A percentile compares a stretch with the other conserved stretches of the same genome.
Conservation (phyloP, 2,329 filamentous ascomycete species). For the Lachnellula occidentalis region DNA sequence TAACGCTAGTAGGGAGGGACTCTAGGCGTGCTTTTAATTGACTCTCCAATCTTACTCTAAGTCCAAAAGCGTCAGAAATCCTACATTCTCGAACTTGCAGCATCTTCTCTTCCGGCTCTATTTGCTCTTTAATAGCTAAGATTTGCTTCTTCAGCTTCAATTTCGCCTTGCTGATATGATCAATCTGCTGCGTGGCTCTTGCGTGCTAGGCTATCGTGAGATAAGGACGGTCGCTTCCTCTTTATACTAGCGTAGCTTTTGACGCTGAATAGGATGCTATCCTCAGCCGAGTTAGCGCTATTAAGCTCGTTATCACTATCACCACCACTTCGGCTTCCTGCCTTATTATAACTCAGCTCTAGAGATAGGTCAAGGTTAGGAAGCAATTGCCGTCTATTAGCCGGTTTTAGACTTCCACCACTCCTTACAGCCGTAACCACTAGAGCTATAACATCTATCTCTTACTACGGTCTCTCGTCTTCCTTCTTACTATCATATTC, state of each 20-base stretch:
- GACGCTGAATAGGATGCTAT: too few species aligned
- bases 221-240: conserved; percentile 12
- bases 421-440: conserved; percentile 8
- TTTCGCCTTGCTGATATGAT: conserved; percentile 5
- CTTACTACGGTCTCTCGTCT: conserved; percentile 4
- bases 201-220: conserved; percentile 4
- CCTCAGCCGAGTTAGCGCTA: conserved; percentile 3
- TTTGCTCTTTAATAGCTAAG: background rate
- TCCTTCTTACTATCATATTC: conserved; percentile 5
- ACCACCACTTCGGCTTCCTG: conserved; percentile 5
- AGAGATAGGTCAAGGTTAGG: conserved; percentile 10
- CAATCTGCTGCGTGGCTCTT: conserved; percentile 8
- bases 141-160: background rate
- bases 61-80: conserved; percentile 17
- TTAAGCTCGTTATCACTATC: conserved; percentile 12
- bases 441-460: conserved; percentile 8
- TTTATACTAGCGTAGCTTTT: too few species aligned
- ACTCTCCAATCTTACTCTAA: conserved; percentile 14
- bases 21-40: conserved; percentile 22
- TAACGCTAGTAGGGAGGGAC: conserved; percentile 6
- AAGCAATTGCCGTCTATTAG: conserved; percentile 11
- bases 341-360: too few species aligned
- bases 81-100: background rate
- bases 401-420: conserved; percentile 9
- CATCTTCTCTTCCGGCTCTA: background rate